These are phyloP conservation scores for Tremella fuciformis DNA, from an alignment of 768 basidiomycete species.

Conservation along the genomic window DNA sequence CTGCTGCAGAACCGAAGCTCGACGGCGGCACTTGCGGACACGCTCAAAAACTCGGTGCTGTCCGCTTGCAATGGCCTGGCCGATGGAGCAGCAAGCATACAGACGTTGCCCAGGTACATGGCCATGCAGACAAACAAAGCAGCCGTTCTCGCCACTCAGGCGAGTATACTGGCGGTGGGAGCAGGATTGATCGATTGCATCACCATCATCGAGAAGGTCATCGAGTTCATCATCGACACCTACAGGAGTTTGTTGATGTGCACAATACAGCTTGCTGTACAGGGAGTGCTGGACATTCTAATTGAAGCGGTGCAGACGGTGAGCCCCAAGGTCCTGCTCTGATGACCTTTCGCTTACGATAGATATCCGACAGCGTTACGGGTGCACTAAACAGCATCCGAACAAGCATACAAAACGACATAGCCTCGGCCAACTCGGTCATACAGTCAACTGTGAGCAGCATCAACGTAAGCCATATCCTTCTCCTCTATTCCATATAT, in stretches of 20 bases:
- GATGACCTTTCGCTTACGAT: neutral
- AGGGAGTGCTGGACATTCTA: slow-evolving; percentile 72
- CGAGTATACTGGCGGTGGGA: slow-evolving; percentile 71
- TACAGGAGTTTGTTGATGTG: slow-evolving; percentile 93
- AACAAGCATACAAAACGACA: slow-evolving; percentile 70
- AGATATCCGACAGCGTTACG: slow-evolving; percentile 73
- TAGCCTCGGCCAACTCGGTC: slow-evolving; percentile 65
- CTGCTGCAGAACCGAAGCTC: slow-evolving; percentile 70
- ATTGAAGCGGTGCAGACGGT: slow-evolving; percentile 83
- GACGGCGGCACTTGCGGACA: slow-evolving; percentile 65
- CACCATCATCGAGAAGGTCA: slow-evolving; percentile 78
- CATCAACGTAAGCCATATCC: slow-evolving; percentile 62
- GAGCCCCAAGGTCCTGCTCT: slow-evolving; percentile 34
- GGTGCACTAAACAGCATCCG: slow-evolving; percentile 62
- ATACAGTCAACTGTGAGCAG: slow-evolving; percentile 64
- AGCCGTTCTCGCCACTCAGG: slow-evolving; percentile 74
- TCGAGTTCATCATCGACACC: slow-evolving; percentile 86
- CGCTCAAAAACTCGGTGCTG: slow-evolving; percentile 71
- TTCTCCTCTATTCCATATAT: neutral
- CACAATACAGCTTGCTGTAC: slow-evolving; percentile 83
- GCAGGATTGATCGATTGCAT: slow-evolving; percentile 64
- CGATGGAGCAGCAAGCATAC: slow-evolving; percentile 71
- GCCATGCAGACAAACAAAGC: slow-evolving; percentile 79
- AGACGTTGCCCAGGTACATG: slow-evolving; percentile 84
- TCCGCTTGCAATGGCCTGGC: slow-evolving; percentile 83